Evolutionary conservation across 2,329 filamentous ascomycete species (phyloP), one percentile per base, ranked within the genome.

Genomic region (Malbranchea zuffiana): DNA sequence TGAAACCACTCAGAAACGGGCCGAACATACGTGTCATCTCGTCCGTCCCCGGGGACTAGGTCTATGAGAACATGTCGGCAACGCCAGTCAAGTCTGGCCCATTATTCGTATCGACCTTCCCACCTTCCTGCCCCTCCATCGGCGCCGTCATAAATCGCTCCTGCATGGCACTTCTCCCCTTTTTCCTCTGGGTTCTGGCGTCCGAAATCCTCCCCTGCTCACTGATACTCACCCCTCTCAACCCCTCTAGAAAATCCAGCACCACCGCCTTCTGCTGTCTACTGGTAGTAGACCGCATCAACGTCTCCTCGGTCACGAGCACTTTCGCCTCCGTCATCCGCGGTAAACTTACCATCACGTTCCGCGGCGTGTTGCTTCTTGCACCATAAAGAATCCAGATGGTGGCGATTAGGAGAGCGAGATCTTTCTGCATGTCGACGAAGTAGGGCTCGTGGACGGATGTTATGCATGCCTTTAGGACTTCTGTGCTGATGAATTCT

Each of bases 371-470:
- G 5, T 68, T 53, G 5, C 80, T 87, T 20, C 74, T 60, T 0
- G 74, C 66, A 8, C 75, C 74, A 55, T 94, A 94, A 43, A 82
- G 73, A 6, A 80, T 72, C 49, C 94, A 69, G 43, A 96, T 90
- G 3, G 79, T 74, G 0, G 87, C 87, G 44, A 98, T 94, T 24
- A 96, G 69, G 15, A 78, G 74, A 1, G 86, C 88, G 15, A 98
- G 71, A 35, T 98, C 87, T 55, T 87, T 88, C 52, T 98, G 90
- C 44, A 92, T 75, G 48, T 98, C 90, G 21, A 95, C 87, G 59
- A 96, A 98, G 59, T 96, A 95, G 0, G 85, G 80, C 48, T 98
- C 90, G 60, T 96, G 83, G 34, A 98, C 75, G 2, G 83, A 92
- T 1, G 80, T 83, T 55, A 95, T 83, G 51, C 82, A 88, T 0